Base-by-base conservation (phyloP, 1,139 yeast species). In the Saccharomyces hybrid region DNA sequence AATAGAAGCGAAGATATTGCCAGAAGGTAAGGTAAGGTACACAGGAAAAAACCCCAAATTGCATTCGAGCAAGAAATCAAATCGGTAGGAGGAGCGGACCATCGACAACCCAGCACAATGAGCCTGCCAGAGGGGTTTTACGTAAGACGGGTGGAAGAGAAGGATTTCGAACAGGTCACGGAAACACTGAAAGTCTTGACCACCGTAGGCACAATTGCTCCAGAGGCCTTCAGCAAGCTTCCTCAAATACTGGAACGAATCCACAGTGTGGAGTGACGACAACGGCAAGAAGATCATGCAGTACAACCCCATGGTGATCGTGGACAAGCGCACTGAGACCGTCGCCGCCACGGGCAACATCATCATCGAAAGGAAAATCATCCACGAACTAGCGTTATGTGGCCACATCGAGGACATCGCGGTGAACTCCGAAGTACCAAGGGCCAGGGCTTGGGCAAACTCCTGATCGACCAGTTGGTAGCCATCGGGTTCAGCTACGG, bases 321-420 rank as follows among this genome's bases (percentile, higher is more conserved):
- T 79, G 8, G 77, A 84, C 54, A 66, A 64, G 1, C 48, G 61
- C 12, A 70, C 72, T 32, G 69, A 66, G 2, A 58, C 58, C 19
- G 72, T 79, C 16, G 80, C 77, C 1, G 82, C 79, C 0, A 73
- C 78, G 0, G 82, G 77, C 46, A 64, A 82, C 70, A 63, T 76
- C 5, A 71, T 86, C 4, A 70, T 86, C 16, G 95, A 86, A 64
- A 74, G 73, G 52, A 86, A 86, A 64, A 63, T 83, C 56, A 83
- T 86, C 11, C 98, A 91, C 69, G 81, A 76, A 51, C 84, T 95
- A 69, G 96, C 96, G 0, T 71, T 77, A 53, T 96, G 89, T 11
- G 99, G 98, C 4, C 99, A 93, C 71, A 86, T 93, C 59, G 99
- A 93, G 68, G 99, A 93, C 68, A 91, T 93, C 57, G 88, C 97